phyloP scores from a whole-genome alignment of 192 early-diverging fungal genomes.

The Umbelopsis sp. region DNA sequence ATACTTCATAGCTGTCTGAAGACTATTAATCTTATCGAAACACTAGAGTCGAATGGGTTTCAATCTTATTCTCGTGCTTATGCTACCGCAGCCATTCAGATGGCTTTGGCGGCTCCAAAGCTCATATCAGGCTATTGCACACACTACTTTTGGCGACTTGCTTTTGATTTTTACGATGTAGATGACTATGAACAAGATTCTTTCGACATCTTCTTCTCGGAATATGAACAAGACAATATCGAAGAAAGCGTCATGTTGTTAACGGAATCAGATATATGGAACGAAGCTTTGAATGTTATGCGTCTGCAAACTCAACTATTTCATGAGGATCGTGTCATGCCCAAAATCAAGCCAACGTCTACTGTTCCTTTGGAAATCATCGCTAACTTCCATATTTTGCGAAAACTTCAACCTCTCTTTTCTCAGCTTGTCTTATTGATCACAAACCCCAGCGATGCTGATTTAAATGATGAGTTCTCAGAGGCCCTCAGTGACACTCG shows the following conservation, averaged over 20 bases:
- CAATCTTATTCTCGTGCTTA: conserved; percentile 31
- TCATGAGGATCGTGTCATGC: not conserved
- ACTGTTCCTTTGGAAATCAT: conserved; percentile 33
- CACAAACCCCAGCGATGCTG: not conserved
- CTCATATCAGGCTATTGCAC: conserved; percentile 12
- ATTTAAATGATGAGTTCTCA: conserved; percentile 8
- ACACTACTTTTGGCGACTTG: conserved; percentile 34
- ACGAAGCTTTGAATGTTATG: conserved; percentile 34
- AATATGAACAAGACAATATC: conserved; percentile 30
- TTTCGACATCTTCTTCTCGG: conserved; percentile 25
- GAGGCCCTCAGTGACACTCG: conserved; percentile 21
- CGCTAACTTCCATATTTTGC: conserved; percentile 31
- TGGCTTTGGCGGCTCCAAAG: conserved; percentile 24
- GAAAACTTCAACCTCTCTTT: conserved; percentile 30
- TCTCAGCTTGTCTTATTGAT: conserved; percentile 22
- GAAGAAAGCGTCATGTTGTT: conserved; percentile 34
- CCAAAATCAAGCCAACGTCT: not conserved
- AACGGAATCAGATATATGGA: conserved; percentile 31
- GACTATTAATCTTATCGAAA: conserved; percentile 34
- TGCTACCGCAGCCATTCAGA: conserved; percentile 39
- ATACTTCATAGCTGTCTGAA: conserved; percentile 33
- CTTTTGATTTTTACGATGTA: conserved; percentile 31
- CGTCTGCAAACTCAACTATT: conserved; percentile 21
- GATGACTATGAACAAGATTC: conserved; percentile 22
- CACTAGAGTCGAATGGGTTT: conserved; percentile 26